phyloP scores from a whole-genome alignment of 352 stramenopile species.

The Pythium rishiriense region DNA sequence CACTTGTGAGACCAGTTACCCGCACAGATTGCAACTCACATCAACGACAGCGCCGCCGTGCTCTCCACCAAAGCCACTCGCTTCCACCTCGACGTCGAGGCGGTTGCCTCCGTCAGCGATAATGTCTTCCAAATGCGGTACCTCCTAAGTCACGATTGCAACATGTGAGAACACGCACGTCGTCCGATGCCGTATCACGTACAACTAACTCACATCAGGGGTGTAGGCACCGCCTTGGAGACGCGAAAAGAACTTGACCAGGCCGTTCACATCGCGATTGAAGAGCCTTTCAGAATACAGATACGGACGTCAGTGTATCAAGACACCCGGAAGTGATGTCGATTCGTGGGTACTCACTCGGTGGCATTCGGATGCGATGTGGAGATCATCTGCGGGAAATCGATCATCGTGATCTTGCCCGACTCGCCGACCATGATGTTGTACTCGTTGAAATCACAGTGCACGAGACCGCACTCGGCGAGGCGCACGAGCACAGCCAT shows the following conservation, averaged over 20 bases:
- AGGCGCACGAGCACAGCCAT: constrained; percentile 97
- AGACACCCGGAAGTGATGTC: neutral
- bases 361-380: constrained; percentile 97
- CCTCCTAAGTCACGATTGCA: constrained; percentile 16
- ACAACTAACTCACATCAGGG: constrained; percentile 51
- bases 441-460: constrained; percentile 99
- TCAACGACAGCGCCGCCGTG: constrained; percentile 33
- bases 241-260: constrained; percentile 95
- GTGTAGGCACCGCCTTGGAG: constrained; percentile 81
- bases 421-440: constrained; percentile 98
- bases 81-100: constrained; percentile 46
- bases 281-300: constrained; percentile 76
- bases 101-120: constrained; percentile 34
- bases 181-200: neutral
- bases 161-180: too few species aligned
- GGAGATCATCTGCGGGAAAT: constrained; percentile 99
- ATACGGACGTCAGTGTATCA: too few species aligned
- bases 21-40: constrained; percentile 24
- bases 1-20: neutral
- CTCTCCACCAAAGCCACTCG: constrained; percentile 50
- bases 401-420: constrained; percentile 98
- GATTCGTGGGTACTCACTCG: constrained; percentile 72
- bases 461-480: constrained; percentile 96
- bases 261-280: constrained; percentile 94
- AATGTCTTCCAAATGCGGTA: constrained; percentile 36